These are phyloP conservation scores for Xylaria digitata DNA, from an alignment of 2,329 filamentous ascomycete species.

Conservation along the genomic window DNA sequence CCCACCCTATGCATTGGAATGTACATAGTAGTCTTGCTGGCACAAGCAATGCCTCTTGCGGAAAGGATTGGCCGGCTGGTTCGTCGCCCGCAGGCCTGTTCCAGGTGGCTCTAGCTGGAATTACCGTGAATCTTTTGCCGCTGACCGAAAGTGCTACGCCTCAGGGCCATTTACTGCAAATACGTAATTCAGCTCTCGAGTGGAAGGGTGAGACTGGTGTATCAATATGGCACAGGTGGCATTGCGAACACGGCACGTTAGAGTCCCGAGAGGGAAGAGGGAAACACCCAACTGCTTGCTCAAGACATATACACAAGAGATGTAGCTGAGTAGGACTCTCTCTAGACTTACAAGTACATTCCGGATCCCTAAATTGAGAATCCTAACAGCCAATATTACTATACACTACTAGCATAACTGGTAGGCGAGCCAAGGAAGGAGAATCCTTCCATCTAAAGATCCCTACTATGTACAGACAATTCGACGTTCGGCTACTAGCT, in stretches of 20 bases:
- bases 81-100: constrained; percentile 22
- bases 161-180: constrained; percentile 33
- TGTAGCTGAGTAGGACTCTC: not conserved
- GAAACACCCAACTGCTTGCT: not conserved
- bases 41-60: constrained; percentile 18
- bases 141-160: constrained; percentile 36
- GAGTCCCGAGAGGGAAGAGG: not conserved
- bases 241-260: constrained; percentile 11
- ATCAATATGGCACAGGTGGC: constrained; percentile 7
- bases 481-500: constrained; percentile 30
- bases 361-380: not conserved
- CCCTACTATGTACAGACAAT: constrained; percentile 25
- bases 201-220: constrained; percentile 2
- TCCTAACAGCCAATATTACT: constrained; percentile 10
- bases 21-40: constrained; percentile 19
- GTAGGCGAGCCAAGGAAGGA: constrained; percentile 18
- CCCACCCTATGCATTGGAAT: constrained; percentile 25
- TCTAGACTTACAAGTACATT: constrained; percentile 11
- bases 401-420: constrained; percentile 1
- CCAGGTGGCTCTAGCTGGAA: constrained; percentile 24
- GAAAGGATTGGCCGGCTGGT: constrained; percentile 30
- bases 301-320: not conserved
- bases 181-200: constrained; percentile 27
- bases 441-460: constrained; percentile 34
- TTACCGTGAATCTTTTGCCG: constrained; percentile 32